These are phyloP conservation scores for Phascolomyces articulosus DNA, from an alignment of 371 early-diverging fungal genomes.

Conservation along the genomic window DNA sequence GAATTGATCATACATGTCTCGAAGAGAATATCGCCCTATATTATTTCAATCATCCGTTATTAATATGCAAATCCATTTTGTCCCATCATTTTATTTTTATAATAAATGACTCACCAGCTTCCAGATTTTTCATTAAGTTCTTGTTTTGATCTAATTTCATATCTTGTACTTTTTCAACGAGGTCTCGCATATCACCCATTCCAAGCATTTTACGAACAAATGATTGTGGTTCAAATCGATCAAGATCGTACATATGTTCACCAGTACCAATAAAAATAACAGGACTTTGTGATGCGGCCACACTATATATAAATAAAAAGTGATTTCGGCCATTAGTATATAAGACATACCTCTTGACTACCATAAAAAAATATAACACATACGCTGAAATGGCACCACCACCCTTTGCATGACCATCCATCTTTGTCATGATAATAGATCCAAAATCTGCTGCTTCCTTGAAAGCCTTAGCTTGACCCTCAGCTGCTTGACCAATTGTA, in stretches of 20 bases:
- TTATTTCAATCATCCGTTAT: not conserved
- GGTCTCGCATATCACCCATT: conserved; percentile 95
- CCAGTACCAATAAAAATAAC: conserved; percentile 99
- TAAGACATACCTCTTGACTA: too few relatives aligned
- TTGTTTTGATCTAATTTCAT: conserved; percentile 87
- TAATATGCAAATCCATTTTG: too few relatives aligned
- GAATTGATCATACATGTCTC: conserved; percentile 98
- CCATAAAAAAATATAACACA: conserved; percentile 11
- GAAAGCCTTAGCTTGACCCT: conserved; percentile 96
- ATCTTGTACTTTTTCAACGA: conserved; percentile 95
- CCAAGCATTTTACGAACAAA: conserved; percentile 98
- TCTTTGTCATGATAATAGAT: conserved; percentile 98
- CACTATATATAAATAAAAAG: conserved; percentile 47
- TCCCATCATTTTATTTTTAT: too few relatives aligned
- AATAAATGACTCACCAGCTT: conserved; percentile 62
- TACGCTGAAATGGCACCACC: conserved; percentile 99
- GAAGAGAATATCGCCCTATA: conserved; percentile 85
- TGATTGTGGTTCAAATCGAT: conserved; percentile 91
- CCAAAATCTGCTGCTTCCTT: conserved; percentile 97
- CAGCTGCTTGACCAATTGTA: conserved; percentile 99
- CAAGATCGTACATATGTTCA: conserved; percentile 98
- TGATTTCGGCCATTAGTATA: too few relatives aligned
- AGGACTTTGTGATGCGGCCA: conserved; percentile 97
- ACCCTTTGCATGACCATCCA: conserved; percentile 99
- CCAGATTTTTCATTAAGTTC: conserved; percentile 93